Base-by-base conservation (phyloP, 2,329 filamentous ascomycete species). In the Phyllachora maydis region DNA sequence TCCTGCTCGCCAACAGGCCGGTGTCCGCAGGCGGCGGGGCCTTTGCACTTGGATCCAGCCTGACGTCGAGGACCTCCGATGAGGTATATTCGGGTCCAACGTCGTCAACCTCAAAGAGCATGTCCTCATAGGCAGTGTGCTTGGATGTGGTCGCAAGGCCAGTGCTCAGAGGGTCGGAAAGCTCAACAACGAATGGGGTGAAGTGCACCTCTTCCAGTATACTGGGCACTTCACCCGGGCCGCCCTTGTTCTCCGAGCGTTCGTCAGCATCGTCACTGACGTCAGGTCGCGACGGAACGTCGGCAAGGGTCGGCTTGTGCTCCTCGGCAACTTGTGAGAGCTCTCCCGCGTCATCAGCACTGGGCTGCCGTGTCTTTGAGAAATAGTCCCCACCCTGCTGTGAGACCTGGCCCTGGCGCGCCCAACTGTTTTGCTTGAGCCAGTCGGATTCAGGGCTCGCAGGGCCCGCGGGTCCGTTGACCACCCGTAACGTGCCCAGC, bases 401-500 rank as follows among this genome's bases (percentile, higher is more conserved):
- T 14, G 12, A 11, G 20, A 6, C 6, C 6, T n/a, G 6, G 20
- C 20, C 6, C 12, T 22, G 8, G 14, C 11, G 11, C 8, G 9
- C 12, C 12, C 20, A 11, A n/a, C n/a, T 20, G 19, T 14, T n/a
- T 7, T 14, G 10, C 8, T 14, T 14, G 11, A 14, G 12, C 6
- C 20, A 8, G n/a, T 40, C 35, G 8, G 30, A 14, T 23, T 41
- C 34, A 26, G 52, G 45, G 22, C 56, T 64, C n/a, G 46, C 41
- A 3, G 67, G 66, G 27, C 56, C 62, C 2, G 45, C 52, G 3
- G 50, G 47, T 9, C 64, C 66, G 39, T 73, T 73, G 12, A 52
- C 68, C 26, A 73, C 70, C 17, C 63, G 57, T 23, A 73, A 36
- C 2, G 64, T 64, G 3, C 68, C 68, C 25, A 68, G 56, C 36